A percentile compares a stretch with the other conserved stretches of the same genome.
Conservation (phyloP, 2,329 filamentous ascomycete genomes). For the Trichoderma afroharzianum region DNA sequence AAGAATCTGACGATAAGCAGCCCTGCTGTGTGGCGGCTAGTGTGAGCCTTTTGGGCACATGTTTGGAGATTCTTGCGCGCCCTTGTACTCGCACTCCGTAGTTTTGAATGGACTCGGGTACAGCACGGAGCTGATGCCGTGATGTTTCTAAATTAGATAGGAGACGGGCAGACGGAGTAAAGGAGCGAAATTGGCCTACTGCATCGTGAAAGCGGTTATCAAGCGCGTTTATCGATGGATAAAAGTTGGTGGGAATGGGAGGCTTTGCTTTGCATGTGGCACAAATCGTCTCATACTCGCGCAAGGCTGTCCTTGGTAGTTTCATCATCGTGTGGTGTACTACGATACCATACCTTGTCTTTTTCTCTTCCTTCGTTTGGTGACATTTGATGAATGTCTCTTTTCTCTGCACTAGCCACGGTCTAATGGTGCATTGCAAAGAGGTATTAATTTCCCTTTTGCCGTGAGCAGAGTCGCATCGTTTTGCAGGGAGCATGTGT, state of each 20-base stretch:
- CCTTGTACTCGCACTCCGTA: conserved; percentile 1
- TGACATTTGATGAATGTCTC: neutral
- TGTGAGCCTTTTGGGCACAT: conserved; percentile 1
- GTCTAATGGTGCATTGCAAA: neutral
- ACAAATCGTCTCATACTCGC: neutral
- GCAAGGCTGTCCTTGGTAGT: neutral
- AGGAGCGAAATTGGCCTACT: neutral
- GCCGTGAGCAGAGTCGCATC: neutral
- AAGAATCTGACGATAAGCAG: conserved; percentile 10
- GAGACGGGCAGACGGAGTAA: neutral
- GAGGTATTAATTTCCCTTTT: conserved; percentile 11
- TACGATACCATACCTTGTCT: neutral
- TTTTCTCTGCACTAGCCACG: neutral
- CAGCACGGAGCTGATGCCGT: neutral
- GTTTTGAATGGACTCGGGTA: neutral
- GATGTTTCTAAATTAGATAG: neutral
- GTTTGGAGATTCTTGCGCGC: neutral
- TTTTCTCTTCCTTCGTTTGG: neutral
- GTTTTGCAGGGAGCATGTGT: neutral
- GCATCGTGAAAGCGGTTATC: neutral
- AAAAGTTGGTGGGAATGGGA: neutral
- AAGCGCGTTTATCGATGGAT: neutral
- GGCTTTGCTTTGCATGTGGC: conserved; percentile 6
- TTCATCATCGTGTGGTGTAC: neutral
- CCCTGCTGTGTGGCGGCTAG: conserved; percentile 12